Evolutionary conservation across 129 eudicot species (phyloP).

Genomic region (Erigeron canadensis): DNA sequence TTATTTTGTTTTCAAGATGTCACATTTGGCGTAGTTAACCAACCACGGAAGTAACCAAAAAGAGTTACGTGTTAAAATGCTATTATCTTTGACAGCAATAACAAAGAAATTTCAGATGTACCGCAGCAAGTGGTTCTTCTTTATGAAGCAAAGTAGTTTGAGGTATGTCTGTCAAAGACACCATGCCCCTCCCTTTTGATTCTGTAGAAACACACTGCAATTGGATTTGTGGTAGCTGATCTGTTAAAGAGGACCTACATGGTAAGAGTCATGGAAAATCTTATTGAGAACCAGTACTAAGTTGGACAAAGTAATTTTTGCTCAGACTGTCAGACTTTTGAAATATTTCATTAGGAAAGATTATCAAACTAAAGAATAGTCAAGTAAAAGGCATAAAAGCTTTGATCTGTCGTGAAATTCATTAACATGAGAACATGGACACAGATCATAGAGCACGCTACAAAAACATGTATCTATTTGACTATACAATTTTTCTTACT

Average conservation of each 20-base stretch:
- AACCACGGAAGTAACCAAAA: neutral
- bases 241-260: slow-evolving; percentile 75
- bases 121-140: slow-evolving; percentile 94
- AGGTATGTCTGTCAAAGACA: slow-evolving; percentile 54
- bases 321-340: neutral
- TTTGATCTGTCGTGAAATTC: neutral
- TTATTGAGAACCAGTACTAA: slow-evolving; percentile 18
- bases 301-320: slow-evolving; percentile 16
- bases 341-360: neutral
- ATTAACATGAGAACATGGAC: slow-evolving; percentile 6
- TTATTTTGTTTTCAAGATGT: neutral
- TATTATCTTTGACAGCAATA: neutral
- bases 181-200: slow-evolving; percentile 85
- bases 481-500: neutral
- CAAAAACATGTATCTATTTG: neutral
- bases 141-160: slow-evolving; percentile 63
- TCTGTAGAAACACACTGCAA: slow-evolving; percentile 56
- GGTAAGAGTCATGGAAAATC: slow-evolving; percentile 42
- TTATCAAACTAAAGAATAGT: neutral
- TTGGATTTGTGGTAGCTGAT: slow-evolving; percentile 46
- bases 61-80: neutral
- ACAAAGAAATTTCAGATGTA: slow-evolving; percentile 31
- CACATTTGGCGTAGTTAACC: neutral
- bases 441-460: slow-evolving; percentile 13
- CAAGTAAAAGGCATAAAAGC: slow-evolving; percentile 1